Conservation (phyloP, 306 rosid species). For the Psophocarpus tetragonolobus region DNA sequence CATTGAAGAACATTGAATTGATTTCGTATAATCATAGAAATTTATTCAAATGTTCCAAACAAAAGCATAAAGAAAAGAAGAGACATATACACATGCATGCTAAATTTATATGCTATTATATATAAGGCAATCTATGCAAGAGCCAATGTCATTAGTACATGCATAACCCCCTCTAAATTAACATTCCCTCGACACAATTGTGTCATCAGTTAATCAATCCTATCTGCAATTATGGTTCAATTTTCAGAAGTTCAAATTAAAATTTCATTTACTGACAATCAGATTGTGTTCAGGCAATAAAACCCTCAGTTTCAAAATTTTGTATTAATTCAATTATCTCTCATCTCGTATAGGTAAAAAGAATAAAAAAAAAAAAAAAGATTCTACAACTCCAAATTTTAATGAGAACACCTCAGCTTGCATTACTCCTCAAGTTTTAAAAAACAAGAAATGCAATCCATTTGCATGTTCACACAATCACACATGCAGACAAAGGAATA, state of each 20-base stretch:
- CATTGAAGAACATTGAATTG: constrained; percentile 10
- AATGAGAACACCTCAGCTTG: neutral
- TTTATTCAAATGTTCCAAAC: neutral
- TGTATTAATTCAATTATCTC: neutral
- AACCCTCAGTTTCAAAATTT: neutral
- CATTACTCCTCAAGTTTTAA: neutral
- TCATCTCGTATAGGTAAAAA: neutral
- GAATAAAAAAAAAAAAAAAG: neutral
- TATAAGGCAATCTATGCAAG: constrained; percentile 6
- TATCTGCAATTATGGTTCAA: neutral
- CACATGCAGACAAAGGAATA: neutral
- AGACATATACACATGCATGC: constrained; percentile 4
- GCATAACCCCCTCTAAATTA: neutral
- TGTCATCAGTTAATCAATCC: neutral
- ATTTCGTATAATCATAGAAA: neutral
- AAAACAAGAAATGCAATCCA: neutral
- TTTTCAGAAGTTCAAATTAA: neutral
- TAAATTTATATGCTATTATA: neutral
- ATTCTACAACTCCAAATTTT: neutral
- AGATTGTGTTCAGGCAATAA: neutral
- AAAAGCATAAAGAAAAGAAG: neutral
- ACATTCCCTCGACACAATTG: neutral
- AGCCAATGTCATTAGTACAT: neutral
- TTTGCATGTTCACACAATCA: neutral
- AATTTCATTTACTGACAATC: neutral